These are phyloP conservation scores for Mortierella sp. DNA, from an alignment of 371 early-diverging fungal species.

Conservation along the genomic window DNA sequence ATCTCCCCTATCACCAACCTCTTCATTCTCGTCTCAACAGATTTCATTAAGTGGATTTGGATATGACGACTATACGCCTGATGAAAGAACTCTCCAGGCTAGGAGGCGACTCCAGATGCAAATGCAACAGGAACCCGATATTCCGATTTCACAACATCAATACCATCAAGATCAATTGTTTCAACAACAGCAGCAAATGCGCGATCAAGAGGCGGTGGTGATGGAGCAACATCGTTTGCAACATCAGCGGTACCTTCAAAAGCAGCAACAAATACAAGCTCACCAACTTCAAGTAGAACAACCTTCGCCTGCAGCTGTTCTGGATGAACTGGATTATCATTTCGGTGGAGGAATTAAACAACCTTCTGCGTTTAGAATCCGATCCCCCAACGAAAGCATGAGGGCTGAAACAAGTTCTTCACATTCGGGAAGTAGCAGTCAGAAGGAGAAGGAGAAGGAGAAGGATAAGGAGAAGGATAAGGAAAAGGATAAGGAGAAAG, in stretches of 20 bases:
- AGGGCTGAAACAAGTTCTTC: background rate
- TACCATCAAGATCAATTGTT: slow-evolving; percentile 33
- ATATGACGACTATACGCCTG: slow-evolving; percentile 21
- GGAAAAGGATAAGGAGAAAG: slow-evolving; percentile 33
- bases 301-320: slow-evolving; percentile 5
- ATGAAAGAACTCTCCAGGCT: slow-evolving; percentile 36
- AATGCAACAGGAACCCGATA: slow-evolving; percentile 27
- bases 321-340: slow-evolving; percentile 40
- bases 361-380: background rate
- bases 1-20: slow-evolving; percentile 23
- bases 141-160: slow-evolving; percentile 3
- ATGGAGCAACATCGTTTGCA: slow-evolving; percentile 34
- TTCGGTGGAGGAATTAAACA: slow-evolving; percentile 20
- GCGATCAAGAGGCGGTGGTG: slow-evolving; percentile 4
- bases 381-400: background rate
- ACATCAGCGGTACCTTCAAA: slow-evolving; percentile 32
- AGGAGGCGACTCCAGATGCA: slow-evolving; percentile 47
- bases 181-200: slow-evolving; percentile 22
- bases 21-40: slow-evolving; percentile 12
- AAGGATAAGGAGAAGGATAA: slow-evolving; percentile 35
- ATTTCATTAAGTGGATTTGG: slow-evolving; percentile 7
- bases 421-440: slow-evolving; percentile 7
- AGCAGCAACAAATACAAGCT: slow-evolving; percentile 22
- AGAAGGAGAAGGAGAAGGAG: slow-evolving; percentile 16
- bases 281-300: slow-evolving; percentile 16